Percentiles rank a stretch among this genome's conserved stretches.
Evolutionary conservation across 371 early-diverging fungal genomes (phyloP).

Genomic region (Mucor racemosus): DNA sequence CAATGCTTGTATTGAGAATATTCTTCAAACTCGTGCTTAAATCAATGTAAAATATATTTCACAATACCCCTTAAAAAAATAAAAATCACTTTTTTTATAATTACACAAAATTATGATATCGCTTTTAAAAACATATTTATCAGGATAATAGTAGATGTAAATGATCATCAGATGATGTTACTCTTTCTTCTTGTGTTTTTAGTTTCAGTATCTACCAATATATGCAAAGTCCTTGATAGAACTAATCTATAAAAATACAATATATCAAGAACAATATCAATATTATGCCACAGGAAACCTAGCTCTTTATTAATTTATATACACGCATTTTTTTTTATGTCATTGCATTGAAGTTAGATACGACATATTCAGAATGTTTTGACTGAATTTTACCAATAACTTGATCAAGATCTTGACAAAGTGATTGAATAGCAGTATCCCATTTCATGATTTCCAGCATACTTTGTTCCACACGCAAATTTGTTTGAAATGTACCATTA

Average conservation of each 20-base stretch:
- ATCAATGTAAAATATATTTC: constrained; percentile 3
- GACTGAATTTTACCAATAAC: constrained; percentile 57
- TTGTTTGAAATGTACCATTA: constrained; percentile 29
- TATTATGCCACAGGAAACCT: too few species aligned
- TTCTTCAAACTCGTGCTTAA: constrained; percentile 45
- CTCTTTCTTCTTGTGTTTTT: too few species aligned
- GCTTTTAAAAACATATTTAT: too few species aligned
- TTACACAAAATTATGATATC: too few species aligned
- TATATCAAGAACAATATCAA: too few species aligned
- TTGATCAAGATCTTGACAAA: constrained; percentile 67
- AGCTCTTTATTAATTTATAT: not conserved
- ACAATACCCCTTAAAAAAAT: not conserved
- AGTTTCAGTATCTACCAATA: too few species aligned
- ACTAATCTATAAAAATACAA: too few species aligned
- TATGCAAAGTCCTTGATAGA: too few species aligned
- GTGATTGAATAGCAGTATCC: constrained; percentile 65
- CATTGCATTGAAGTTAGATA: constrained; percentile 15
- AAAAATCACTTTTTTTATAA: not conserved
- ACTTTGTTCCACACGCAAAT: constrained; percentile 46
- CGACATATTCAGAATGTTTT: constrained; percentile 58
- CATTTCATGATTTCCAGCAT: constrained; percentile 59
- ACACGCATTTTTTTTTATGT: not conserved
- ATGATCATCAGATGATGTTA: too few species aligned
- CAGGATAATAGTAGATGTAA: too few species aligned
- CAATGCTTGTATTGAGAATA: constrained; percentile 53